phyloP scores from a whole-genome alignment of 1,284 basidiomycete genomes.

The Bjerkandera adusta region DNA sequence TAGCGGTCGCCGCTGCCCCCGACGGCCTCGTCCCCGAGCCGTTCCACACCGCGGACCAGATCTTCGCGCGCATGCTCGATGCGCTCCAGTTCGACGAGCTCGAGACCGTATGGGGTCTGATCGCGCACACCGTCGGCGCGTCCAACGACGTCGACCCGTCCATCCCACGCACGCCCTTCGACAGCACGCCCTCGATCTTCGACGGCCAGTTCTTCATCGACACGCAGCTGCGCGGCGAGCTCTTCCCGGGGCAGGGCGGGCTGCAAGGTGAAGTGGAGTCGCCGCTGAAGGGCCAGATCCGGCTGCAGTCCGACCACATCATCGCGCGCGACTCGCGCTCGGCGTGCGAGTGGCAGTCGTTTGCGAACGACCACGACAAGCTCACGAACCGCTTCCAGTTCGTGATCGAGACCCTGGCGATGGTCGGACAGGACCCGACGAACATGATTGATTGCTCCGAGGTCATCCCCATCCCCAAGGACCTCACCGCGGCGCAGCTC shows the following conservation, averaged over 20 bases:
- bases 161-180: constrained; percentile 27
- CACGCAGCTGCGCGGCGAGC: constrained; percentile 33
- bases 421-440: constrained; percentile 28
- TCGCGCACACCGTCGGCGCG: constrained; percentile 29
- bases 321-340: constrained; percentile 30
- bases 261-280: constrained; percentile 29
- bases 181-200: constrained; percentile 31
- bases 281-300: constrained; percentile 31
- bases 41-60: constrained; percentile 27
- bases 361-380: constrained; percentile 26
- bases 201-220: constrained; percentile 42
- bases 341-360: constrained; percentile 33
- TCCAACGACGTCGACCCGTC: constrained; percentile 26
- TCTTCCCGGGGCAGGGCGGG: constrained; percentile 27
- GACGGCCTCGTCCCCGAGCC: constrained; percentile 29
- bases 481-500: constrained; percentile 7
- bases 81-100: constrained; percentile 25
- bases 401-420: constrained; percentile 26
- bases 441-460: constrained; percentile 34
- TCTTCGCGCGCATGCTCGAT: constrained; percentile 27
- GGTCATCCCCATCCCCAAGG: constrained; percentile 29
- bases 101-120: constrained; percentile 28
- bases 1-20: constrained; percentile 21
- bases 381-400: constrained; percentile 26
- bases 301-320: constrained; percentile 33